phyloP scores from a whole-genome alignment of 352 stramenopile genomes.

The Phytophthora colocasiae region DNA sequence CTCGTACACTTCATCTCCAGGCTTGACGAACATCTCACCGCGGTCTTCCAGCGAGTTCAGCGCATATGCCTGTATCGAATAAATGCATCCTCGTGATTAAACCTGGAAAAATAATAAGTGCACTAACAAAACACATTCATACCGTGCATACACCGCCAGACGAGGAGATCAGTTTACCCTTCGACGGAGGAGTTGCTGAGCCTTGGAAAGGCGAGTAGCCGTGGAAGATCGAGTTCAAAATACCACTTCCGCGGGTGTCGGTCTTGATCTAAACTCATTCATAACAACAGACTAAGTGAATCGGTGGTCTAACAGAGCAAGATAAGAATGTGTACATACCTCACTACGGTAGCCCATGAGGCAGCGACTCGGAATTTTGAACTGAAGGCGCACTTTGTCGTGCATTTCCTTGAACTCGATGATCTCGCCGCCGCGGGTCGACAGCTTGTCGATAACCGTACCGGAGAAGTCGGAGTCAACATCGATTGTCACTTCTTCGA shows the following conservation, averaged over 20 bases:
- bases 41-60: slow-evolving; percentile 93
- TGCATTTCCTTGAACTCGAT: slow-evolving; percentile 93
- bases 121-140: slow-evolving; percentile 7
- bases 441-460: slow-evolving; percentile 97
- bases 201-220: slow-evolving; percentile 92
- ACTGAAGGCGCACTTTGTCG: slow-evolving; percentile 94
- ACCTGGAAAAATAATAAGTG: not conserved
- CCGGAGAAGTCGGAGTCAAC: slow-evolving; percentile 97
- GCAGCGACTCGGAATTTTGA: slow-evolving; percentile 96
- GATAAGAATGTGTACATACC: slow-evolving; percentile 25
- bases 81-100: slow-evolving; percentile 3
- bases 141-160: slow-evolving; percentile 73
- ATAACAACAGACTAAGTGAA: not conserved
- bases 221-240: slow-evolving; percentile 98
- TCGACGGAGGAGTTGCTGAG: slow-evolving; percentile 72
- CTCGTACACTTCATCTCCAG: slow-evolving; percentile 95
- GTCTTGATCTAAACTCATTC: slow-evolving; percentile 90
- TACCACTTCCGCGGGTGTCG: slow-evolving; percentile 94
- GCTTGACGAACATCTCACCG: slow-evolving; percentile 96
- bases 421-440: slow-evolving; percentile 93
- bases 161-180: slow-evolving; percentile 88
- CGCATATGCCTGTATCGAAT: slow-evolving; percentile 84
- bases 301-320: not conserved
- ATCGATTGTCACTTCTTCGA: slow-evolving; percentile 96
- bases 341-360: slow-evolving; percentile 97